Conservation (phyloP, 78 protist species). For the Paulinella micropora region DNA sequence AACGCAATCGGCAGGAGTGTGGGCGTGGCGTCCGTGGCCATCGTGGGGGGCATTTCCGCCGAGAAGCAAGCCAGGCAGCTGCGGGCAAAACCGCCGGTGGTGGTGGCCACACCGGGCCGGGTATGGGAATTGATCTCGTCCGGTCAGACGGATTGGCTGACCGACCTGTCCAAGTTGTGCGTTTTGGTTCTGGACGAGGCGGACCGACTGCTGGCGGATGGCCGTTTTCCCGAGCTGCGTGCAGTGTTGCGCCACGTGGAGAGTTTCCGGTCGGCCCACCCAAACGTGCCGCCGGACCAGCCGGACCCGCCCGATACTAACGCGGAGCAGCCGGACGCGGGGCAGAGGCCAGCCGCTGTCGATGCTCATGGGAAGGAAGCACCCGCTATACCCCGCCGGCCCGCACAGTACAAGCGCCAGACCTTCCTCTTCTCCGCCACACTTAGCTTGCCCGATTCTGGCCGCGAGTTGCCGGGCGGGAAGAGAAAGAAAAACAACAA, state of each 20-base stretch:
- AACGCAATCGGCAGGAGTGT: neutral
- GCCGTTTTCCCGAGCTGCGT: neutral
- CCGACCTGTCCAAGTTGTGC: neutral
- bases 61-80: conserved; percentile 8
- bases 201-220: conserved; percentile 4
- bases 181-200: conserved; percentile 17
- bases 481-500: neutral
- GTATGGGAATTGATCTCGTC: neutral
- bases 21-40: neutral
- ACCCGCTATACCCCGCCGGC: neutral
- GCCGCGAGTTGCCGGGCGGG: neutral
- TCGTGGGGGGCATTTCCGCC: neutral
- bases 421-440: conserved; percentile 20
- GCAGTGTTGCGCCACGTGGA: neutral
- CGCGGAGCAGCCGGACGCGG: too few relatives aligned
- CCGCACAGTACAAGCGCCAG: neutral
- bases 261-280: too few relatives aligned
- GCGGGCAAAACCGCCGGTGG: neutral
- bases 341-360: neutral
- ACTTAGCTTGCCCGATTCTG: neutral
- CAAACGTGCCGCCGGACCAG: too few relatives aligned
- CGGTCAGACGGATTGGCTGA: neutral
- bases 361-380: neutral
- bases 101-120: conserved; percentile 22
- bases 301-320: neutral